phyloP scores from a whole-genome alignment of 495 filamentous ascomycete species.

The Clohesyomyces aquaticus region DNA sequence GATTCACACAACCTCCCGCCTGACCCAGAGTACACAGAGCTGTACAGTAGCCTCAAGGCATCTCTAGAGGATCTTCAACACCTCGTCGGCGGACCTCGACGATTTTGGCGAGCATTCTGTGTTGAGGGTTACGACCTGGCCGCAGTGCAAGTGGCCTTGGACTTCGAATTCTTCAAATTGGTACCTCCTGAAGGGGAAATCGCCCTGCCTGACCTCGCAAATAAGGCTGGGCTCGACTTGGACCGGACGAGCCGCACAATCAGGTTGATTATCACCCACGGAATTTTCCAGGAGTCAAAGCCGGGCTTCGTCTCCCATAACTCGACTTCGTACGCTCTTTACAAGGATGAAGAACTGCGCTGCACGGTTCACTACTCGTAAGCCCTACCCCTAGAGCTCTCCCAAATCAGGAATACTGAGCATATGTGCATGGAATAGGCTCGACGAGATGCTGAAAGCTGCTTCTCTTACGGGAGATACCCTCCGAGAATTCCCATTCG shows the following conservation, averaged over 20 bases:
- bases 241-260: slow-evolving; percentile 40
- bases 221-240: slow-evolving; percentile 38
- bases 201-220: slow-evolving; percentile 28
- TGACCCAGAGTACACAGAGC: not conserved
- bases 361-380: slow-evolving; percentile 19
- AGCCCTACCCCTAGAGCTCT: too few species aligned
- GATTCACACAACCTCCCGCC: not conserved
- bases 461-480: too few species aligned
- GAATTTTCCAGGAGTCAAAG: slow-evolving; percentile 41
- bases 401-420: too few species aligned
- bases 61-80: not conserved
- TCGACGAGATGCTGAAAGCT: slow-evolving; percentile 47
- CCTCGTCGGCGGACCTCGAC: not conserved
- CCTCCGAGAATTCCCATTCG: too few species aligned
- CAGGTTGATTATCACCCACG: slow-evolving; percentile 39
- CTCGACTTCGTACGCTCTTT: not conserved
- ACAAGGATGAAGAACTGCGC: slow-evolving; percentile 6
- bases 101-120: not conserved
- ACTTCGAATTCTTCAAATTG: slow-evolving; percentile 1
- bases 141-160: not conserved
- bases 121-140: not conserved
- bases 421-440: too few species aligned
- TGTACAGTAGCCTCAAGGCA: not conserved
- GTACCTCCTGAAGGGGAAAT: slow-evolving; percentile 16
- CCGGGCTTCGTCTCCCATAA: slow-evolving; percentile 6